Evolutionary conservation across 2,329 filamentous ascomycete species (phyloP), one percentile per base, ranked within the genome.

Genomic region (Juglanconis oblonga): DNA sequence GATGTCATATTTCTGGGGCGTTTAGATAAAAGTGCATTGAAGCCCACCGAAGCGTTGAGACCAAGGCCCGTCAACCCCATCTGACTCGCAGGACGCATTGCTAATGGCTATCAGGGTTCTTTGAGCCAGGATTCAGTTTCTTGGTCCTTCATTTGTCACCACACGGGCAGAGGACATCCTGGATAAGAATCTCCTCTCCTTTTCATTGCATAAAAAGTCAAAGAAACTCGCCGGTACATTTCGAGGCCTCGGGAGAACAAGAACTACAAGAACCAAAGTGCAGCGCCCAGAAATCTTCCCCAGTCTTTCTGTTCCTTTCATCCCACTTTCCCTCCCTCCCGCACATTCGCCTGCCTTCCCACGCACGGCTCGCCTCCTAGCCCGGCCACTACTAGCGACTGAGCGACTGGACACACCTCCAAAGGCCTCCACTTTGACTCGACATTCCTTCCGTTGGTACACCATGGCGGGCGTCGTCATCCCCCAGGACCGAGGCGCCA

Each of bases 401-500:
- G 44, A 47, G 44, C 44, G 44, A 17, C 44, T 47, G 9, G 17
- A 10, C 9, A 11, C 7, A 13, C 5, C 29, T 4, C 13, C 13
- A 14, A 10, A 4, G 17, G 10, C 17, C 13, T n/a, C 10, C 8
- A 3, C 11, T 9, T 13, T 29, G 32, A 38, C n/a, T 11, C 7
- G 31, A 32, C 13, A 29, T 11, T 13, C 5, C n/a, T 13, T 45
- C 31, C 14, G 14, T 5, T 17, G n/a, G 5, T 17, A 7, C 50
- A 62, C 13, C 51, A 61, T 62, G 61, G 48, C 61, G 42, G 58
- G 52, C 38, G 52, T 59, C 17, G 47, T 56, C 31, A 52, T 53
- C 50, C 58, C 55, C 13, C 61, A 62, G 36, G 58, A 61, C n/a
- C 50, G 60, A 51, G 45, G 57, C 51, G 54, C 57, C 32, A 50